Conservation (phyloP, 2,329 filamentous ascomycete genomes). For the Pseudopithomyces chartarum region DNA sequence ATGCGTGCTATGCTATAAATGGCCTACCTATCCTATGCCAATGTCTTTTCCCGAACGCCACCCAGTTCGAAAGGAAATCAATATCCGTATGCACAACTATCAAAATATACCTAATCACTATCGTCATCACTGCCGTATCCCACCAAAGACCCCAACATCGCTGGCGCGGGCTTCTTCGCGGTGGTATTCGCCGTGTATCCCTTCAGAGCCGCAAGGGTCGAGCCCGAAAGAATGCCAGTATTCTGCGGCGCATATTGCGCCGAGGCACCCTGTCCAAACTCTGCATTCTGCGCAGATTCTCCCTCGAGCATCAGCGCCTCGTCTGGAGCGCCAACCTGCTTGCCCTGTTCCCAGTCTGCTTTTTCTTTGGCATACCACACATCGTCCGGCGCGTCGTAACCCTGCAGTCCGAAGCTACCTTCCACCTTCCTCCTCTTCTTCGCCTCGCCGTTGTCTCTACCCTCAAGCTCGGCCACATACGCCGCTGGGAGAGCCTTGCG, state of each 20-base stretch:
- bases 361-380: conserved; percentile 87
- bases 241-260: conserved; percentile 21
- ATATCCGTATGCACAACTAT: background rate
- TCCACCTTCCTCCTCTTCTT: conserved; percentile 88
- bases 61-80: background rate
- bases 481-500: conserved; percentile 83
- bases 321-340: conserved; percentile 64
- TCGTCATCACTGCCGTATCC: conserved; percentile 92
- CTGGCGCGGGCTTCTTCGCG: conserved; percentile 57
- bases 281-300: conserved; percentile 40
- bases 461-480: conserved; percentile 93
- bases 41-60: background rate
- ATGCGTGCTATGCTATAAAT: background rate
- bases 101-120: conserved; percentile 53
- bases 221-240: conserved; percentile 78
- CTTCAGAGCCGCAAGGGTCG: conserved; percentile 79
- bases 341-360: conserved; percentile 67
- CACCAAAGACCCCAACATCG: conserved; percentile 74
- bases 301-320: conserved; percentile 54
- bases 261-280: conserved; percentile 28
- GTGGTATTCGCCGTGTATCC: conserved; percentile 53
- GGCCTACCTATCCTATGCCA: background rate
- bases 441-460: conserved; percentile 77
- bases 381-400: conserved; percentile 92
- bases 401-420: conserved; percentile 81